These are phyloP conservation scores for Mikania micrantha DNA, from an alignment of 129 eudicot species.

Conservation along the genomic window DNA sequence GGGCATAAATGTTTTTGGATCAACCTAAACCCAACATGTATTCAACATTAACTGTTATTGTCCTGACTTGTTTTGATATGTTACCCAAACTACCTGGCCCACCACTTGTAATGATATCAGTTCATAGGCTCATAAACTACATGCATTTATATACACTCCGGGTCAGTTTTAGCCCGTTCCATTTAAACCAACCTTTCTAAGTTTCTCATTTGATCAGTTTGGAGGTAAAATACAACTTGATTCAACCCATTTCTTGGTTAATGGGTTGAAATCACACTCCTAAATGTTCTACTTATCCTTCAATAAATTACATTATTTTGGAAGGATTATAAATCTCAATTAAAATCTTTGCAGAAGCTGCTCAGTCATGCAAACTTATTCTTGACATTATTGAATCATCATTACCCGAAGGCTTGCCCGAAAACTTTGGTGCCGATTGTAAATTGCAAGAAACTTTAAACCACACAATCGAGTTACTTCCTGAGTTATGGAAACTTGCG, in stretches of 20 bases:
- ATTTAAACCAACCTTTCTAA: not conserved
- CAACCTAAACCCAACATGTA: too few relatives aligned
- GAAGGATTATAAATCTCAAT: not conserved
- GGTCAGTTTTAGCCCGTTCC: not conserved
- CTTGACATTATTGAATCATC: conserved; percentile 92
- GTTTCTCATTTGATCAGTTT: not conserved
- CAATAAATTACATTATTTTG: not conserved
- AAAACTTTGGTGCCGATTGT: conserved; percentile 63
- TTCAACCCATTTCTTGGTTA: too few relatives aligned
- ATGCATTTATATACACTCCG: not conserved
- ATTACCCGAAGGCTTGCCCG: conserved; percentile 85
- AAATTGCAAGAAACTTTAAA: conserved; percentile 92
- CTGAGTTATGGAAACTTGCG: conserved; percentile 90
- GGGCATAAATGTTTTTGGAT: not conserved
- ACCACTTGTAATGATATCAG: too few relatives aligned
- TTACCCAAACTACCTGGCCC: too few relatives aligned
- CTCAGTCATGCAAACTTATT: conserved; percentile 82
- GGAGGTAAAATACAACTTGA: not conserved
- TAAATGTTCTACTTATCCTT: not conserved
- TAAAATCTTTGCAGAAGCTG: conserved; percentile 69
- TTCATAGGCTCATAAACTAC: too few relatives aligned
- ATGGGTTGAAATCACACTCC: not conserved
- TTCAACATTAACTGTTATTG: too few relatives aligned
- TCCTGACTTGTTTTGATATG: too few relatives aligned
- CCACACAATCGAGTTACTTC: conserved; percentile 82